A percentile compares a stretch with the other conserved stretches of the same genome.
Evolutionary conservation across 768 basidiomycete genomes (phyloP).

Genomic region (Boletus bicolor): DNA sequence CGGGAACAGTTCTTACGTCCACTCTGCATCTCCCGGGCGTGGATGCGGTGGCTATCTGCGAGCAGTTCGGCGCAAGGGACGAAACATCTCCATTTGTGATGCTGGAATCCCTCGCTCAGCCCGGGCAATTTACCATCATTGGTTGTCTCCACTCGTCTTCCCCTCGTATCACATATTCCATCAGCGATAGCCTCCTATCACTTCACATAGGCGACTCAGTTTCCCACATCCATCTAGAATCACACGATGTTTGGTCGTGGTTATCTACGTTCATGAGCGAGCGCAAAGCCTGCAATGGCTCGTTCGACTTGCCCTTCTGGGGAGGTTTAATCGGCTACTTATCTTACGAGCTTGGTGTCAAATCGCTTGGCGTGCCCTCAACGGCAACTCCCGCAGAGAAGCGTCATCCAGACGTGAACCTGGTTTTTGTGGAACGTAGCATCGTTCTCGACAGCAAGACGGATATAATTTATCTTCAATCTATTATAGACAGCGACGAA

Average conservation of each 20-base stretch:
- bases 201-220: conserved; percentile 39
- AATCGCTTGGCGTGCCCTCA: conserved; percentile 47
- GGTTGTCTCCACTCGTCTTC: conserved; percentile 55
- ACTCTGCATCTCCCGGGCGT: conserved; percentile 44
- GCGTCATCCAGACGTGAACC: conserved; percentile 66
- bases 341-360: conserved; percentile 76
- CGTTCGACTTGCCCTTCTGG: conserved; percentile 68
- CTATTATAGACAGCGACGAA: conserved; percentile 54
- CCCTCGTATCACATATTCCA: conserved; percentile 54
- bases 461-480: conserved; percentile 58
- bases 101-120: conserved; percentile 73
- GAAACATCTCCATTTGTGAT: conserved; percentile 63
- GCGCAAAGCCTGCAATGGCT: conserved; percentile 46
- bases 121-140: conserved; percentile 72
- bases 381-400: conserved; percentile 26
- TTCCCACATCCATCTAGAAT: conserved; percentile 42
- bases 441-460: conserved; percentile 60
- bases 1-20: conserved; percentile 35
- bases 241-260: conserved; percentile 72
- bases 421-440: conserved; percentile 77
- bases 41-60: conserved; percentile 49
- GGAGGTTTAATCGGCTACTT: conserved; percentile 77
- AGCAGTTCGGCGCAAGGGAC: conserved; percentile 56
- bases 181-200: conserved; percentile 48
- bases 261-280: conserved; percentile 63